Evolutionary conservation across 2,329 filamentous ascomycete genomes (phyloP).

Genomic region (Penicillium sp.): DNA sequence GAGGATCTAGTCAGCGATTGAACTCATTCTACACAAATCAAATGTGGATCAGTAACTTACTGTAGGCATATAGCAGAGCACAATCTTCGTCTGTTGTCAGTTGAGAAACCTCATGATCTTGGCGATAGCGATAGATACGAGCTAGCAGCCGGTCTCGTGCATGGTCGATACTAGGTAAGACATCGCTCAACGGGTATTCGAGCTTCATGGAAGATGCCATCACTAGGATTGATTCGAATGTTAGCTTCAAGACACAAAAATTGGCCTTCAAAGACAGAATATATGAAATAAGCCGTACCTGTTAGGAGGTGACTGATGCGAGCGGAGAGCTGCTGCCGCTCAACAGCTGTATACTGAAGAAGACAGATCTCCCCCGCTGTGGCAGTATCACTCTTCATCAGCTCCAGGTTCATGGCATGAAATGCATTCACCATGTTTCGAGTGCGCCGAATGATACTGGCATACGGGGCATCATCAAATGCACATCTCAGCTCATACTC

Average conservation of each 20-base stretch:
- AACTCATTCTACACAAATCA: background rate
- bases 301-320: conserved; percentile 85
- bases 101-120: conserved; percentile 58
- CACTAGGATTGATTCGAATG: conserved; percentile 57
- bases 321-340: conserved; percentile 77
- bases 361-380: conserved; percentile 80
- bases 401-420: conserved; percentile 92
- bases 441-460: conserved; percentile 74
- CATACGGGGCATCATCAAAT: conserved; percentile 74
- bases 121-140: conserved; percentile 83
- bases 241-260: conserved; percentile 5
- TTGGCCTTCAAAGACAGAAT: background rate
- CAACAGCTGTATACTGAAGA: conserved; percentile 72
- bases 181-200: conserved; percentile 88
- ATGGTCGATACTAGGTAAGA: conserved; percentile 77
- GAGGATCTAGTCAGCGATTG: conserved; percentile 3
- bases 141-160: conserved; percentile 79
- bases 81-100: conserved; percentile 65
- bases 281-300: conserved; percentile 37
- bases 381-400: conserved; percentile 72
- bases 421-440: conserved; percentile 87
- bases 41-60: conserved; percentile 40
- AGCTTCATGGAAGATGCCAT: conserved; percentile 91
- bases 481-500: conserved; percentile 89
- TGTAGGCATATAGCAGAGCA: conserved; percentile 89